Evolutionary conservation across 805 yeast species (phyloP).

Genomic region (Alloascoidea hylecoeti): DNA sequence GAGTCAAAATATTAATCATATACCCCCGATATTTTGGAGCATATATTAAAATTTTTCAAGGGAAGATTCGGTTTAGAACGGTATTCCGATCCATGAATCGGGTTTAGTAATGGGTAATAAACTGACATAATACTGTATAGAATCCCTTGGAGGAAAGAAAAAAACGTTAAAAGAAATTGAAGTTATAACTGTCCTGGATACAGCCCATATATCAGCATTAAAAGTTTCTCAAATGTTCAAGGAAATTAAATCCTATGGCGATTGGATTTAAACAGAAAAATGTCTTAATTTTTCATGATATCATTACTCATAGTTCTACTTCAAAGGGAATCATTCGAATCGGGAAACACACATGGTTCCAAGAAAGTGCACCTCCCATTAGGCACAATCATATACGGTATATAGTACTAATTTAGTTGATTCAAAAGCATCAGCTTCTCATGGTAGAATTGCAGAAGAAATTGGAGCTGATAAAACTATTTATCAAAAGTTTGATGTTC

Average conservation of each 20-base stretch:
- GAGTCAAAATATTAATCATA: slow-evolving; percentile 59
- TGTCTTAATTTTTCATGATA: slow-evolving; percentile 89
- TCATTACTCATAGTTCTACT: slow-evolving; percentile 96
- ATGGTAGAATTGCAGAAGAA: slow-evolving; percentile 48
- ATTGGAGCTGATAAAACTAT: slow-evolving; percentile 88
- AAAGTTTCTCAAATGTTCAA: too few relatives aligned
- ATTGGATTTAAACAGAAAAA: slow-evolving; percentile 76
- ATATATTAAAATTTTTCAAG: slow-evolving; percentile 97
- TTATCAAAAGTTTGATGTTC: slow-evolving; percentile 75
- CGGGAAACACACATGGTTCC: slow-evolving; percentile 98
- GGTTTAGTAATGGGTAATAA: slow-evolving; percentile 90
- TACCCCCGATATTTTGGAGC: slow-evolving; percentile 94
- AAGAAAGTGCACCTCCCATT: slow-evolving; percentile 92
- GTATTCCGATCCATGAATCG: slow-evolving; percentile 92
- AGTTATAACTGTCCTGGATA: too few relatives aligned
- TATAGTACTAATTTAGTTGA: slow-evolving; percentile 98
- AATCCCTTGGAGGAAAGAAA: slow-evolving; percentile 1
- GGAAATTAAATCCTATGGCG: slow-evolving; percentile 93
- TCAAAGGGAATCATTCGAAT: slow-evolving; percentile 90
- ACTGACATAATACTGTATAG: slow-evolving; percentile 50
- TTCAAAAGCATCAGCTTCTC: slow-evolving; percentile 86
- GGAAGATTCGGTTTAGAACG: slow-evolving; percentile 92
- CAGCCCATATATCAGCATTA: too few relatives aligned
- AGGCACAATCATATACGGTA: slow-evolving; percentile 87
- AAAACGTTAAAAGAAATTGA: background rate